These are phyloP conservation scores for Rheum nobile DNA, from an alignment of 148 eudicot species.

Conservation along the genomic window DNA sequence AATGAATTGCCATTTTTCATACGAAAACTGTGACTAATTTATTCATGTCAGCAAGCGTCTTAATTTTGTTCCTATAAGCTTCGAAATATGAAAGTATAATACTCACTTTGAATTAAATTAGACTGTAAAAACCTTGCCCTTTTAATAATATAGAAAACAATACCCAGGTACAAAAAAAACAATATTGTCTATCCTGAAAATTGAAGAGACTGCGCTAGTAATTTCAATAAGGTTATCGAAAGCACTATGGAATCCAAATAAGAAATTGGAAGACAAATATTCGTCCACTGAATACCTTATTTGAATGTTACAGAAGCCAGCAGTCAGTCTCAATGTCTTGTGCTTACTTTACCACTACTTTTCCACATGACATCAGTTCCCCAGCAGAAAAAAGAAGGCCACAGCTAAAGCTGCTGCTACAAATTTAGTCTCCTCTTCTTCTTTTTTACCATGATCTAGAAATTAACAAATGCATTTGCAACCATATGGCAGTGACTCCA, in stretches of 20 bases:
- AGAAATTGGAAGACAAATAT: neutral
- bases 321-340: neutral
- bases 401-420: neutral
- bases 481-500: neutral
- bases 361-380: neutral
- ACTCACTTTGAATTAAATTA: no score
- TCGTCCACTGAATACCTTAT: neutral
- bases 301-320: neutral
- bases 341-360: neutral
- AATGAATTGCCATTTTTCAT: no score
- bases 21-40: no score
- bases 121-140: no score
- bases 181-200: no score
- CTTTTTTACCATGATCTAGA: neutral
- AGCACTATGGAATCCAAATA: neutral
- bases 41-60: no score
- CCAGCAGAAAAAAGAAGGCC: neutral
- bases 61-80: no score
- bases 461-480: neutral
- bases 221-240: no score
- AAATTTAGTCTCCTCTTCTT: neutral
- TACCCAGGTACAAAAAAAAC: no score
- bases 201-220: no score
- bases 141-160: no score
- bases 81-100: no score